Base-by-base conservation (phyloP, 2,329 filamentous ascomycete species). In the Penicillium thymicola region DNA sequence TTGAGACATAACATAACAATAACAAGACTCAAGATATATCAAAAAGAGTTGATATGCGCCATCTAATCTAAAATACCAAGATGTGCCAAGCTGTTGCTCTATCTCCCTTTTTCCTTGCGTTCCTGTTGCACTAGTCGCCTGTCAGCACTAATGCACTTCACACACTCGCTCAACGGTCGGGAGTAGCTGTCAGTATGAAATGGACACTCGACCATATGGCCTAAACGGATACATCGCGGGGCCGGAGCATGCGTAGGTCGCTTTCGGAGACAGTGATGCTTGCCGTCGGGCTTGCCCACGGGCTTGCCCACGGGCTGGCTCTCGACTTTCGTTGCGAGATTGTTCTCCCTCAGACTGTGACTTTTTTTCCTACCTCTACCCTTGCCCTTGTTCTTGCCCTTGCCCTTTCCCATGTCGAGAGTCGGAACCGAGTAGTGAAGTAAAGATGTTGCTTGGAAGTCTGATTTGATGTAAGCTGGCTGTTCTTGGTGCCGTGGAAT, bases 341-440 rank as follows among this genome's bases (percentile, higher is more conserved):
- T 34, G 18, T 7, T 23, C 8, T 46, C 28, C 4, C 34, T 46
- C n/a, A 2, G 13, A 23, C 8, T 8, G 2, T 2, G 44, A 16
- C 30, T 49, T 40, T 25, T 38, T 25, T 18, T 43, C 16, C 27
- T 51, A 11, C 37, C 21, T 9, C 23, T 34, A 34, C 37, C 38
- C 18, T 43, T 43, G 10, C 21, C 38, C 27, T 18, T 42, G 7
- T 18, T 51, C 16, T 18, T 32, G 6, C 37, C 8, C 14, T 7
- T 43, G 27, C 21, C 4, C 2, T 51, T 51, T 13, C 18, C 30
- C 38, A 44, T 51, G 2, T 14, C 6, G 21, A 27, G 7, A 14
- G 11, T 16, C 0, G 5, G 7, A 5, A 18, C 1, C n/a, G 36
- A n/a, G 1, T 23, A 16, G 2, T 1, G 21, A 16, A 7, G 28